phyloP scores from a whole-genome alignment of 331 rosid genomes.

The Ulmus americana region DNA sequence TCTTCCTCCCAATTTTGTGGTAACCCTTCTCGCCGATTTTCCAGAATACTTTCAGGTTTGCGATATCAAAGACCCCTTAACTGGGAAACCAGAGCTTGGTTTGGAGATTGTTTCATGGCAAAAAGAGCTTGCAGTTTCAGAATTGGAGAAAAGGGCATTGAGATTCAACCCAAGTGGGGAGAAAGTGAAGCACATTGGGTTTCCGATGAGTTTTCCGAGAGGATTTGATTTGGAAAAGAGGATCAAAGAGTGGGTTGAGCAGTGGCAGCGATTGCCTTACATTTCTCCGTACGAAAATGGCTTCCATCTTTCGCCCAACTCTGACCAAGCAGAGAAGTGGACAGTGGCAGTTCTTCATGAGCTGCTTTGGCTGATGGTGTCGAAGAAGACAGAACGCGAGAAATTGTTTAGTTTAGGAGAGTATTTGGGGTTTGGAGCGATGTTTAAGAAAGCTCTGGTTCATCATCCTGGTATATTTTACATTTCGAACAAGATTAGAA shows the following conservation, averaged over 20 bases:
- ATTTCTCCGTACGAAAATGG: slow-evolving; percentile 71
- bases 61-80: slow-evolving; percentile 37
- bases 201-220: slow-evolving; percentile 57
- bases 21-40: slow-evolving; percentile 52
- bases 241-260: slow-evolving; percentile 62
- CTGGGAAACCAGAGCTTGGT: slow-evolving; percentile 58
- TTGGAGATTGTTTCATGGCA: slow-evolving; percentile 70
- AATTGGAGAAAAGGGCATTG: slow-evolving; percentile 55
- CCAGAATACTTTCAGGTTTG: slow-evolving; percentile 74
- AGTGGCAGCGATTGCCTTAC: slow-evolving; percentile 78
- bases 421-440: slow-evolving; percentile 59
- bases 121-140: slow-evolving; percentile 55
- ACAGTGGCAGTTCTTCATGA: slow-evolving; percentile 72
- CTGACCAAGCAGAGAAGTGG: slow-evolving; percentile 87
- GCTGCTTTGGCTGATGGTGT: slow-evolving; percentile 61
- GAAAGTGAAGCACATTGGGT: slow-evolving; percentile 37
- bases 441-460: slow-evolving; percentile 66
- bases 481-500: slow-evolving; percentile 66
- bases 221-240: slow-evolving; percentile 69
- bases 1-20: slow-evolving; percentile 56
- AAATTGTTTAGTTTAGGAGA: slow-evolving; percentile 49
- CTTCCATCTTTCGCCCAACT: slow-evolving; percentile 49
- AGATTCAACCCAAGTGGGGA: slow-evolving; percentile 20
- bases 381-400: slow-evolving; percentile 67
- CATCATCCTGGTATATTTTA: slow-evolving; percentile 86